Evolutionary conservation across 192 early-diverging fungal species (phyloP).

Genomic region (Coemansia sp.): DNA sequence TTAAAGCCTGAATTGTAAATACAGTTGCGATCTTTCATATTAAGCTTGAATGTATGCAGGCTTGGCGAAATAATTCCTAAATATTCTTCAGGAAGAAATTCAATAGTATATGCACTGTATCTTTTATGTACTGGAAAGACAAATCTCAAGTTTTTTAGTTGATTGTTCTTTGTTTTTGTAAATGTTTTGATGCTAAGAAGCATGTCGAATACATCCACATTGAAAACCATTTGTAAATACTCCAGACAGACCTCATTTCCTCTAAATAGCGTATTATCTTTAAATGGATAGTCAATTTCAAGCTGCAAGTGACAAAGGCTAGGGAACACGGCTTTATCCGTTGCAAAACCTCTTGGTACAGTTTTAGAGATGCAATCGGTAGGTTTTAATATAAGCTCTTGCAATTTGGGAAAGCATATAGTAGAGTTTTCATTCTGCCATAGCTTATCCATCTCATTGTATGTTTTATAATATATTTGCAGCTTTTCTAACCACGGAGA

Average conservation of each 20-base stretch:
- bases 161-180: not conserved
- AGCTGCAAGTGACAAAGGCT: not conserved
- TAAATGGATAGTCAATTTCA: conserved; percentile 2
- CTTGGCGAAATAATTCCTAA: not conserved
- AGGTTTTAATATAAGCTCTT: not conserved
- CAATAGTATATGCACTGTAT: not conserved
- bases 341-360: not conserved
- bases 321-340: not conserved
- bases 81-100: not conserved
- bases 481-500: not conserved
- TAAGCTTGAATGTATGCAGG: not conserved
- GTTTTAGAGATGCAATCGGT: not conserved
- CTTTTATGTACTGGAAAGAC: not conserved
- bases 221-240: conserved; percentile 11
- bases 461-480: not conserved
- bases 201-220: not conserved
- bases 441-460: not conserved
- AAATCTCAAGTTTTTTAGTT: not conserved
- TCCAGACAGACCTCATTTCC: not conserved
- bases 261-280: not conserved
- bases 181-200: not conserved
- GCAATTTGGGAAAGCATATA: not conserved
- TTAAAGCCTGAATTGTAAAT: not conserved
- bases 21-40: not conserved
- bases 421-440: not conserved